A percentile compares a stretch with the other conserved stretches of the same genome.
Evolutionary conservation across 2,329 filamentous ascomycete genomes (phyloP).

Genomic region (Parascedosporium putredinis): DNA sequence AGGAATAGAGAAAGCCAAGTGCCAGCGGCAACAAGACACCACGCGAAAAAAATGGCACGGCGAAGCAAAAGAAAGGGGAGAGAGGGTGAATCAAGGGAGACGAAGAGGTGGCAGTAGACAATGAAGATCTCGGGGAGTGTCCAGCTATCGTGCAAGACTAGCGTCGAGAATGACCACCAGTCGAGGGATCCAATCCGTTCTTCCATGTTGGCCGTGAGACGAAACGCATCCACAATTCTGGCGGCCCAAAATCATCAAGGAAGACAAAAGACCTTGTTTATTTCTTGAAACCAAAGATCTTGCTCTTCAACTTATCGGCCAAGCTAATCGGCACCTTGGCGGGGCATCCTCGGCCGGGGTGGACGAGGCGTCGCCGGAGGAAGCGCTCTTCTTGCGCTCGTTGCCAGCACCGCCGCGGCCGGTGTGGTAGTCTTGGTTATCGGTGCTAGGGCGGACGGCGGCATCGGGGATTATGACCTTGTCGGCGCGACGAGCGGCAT

Average conservation of each 20-base stretch:
- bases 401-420: constrained; percentile 53
- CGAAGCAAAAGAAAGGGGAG: no score
- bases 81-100: no score
- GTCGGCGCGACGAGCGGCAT: constrained; percentile 33
- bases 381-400: constrained; percentile 27
- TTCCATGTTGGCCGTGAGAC: no score
- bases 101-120: no score
- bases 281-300: constrained; percentile 43
- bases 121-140: no score
- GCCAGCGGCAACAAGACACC: background rate
- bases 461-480: constrained; percentile 41
- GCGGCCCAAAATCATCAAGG: no score
- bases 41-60: background rate
- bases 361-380: no score
- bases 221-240: no score
- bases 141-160: no score
- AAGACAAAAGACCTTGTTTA: constrained; percentile 10
- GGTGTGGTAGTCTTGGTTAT: constrained; percentile 42
- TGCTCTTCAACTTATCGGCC: constrained; percentile 48
- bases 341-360: constrained; percentile 17
- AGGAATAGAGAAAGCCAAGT: background rate
- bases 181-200: no score
- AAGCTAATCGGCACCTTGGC: constrained; percentile 27
- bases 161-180: no score
- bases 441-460: constrained; percentile 37